These are phyloP conservation scores for Zygotorulaspora sp. DNA, from an alignment of 805 yeast genomes.

Conservation along the genomic window DNA sequence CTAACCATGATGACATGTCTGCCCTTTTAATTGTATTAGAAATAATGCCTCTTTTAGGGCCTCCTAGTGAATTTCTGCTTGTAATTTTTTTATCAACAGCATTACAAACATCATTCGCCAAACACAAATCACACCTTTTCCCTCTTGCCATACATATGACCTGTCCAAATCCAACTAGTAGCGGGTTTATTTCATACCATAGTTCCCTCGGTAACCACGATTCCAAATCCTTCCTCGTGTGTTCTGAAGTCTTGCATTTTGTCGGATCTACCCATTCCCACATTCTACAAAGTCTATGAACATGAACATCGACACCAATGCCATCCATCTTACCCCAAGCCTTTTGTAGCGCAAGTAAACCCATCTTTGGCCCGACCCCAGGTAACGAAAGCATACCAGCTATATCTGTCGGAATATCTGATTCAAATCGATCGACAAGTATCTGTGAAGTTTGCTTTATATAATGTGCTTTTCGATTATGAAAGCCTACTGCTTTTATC, in stretches of 20 bases:
- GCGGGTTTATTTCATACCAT: constrained; percentile 84
- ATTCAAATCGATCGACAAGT: constrained; percentile 45
- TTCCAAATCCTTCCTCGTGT: constrained; percentile 63
- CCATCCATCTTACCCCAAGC: constrained; percentile 79
- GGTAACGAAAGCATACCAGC: constrained; percentile 66
- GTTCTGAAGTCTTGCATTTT: constrained; percentile 61
- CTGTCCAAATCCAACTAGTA: constrained; percentile 92
- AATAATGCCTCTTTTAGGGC: not conserved
- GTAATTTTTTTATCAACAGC: constrained; percentile 48
- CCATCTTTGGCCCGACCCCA: constrained; percentile 97
- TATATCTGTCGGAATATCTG: constrained; percentile 70
- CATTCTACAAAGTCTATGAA: constrained; percentile 72
- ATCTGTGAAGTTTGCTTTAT: constrained; percentile 58
- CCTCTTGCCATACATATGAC: constrained; percentile 73
- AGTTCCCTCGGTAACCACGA: constrained; percentile 65
- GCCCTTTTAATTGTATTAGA: constrained; percentile 33
- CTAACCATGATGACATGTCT: constrained; percentile 39
- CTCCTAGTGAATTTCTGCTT: constrained; percentile 27
- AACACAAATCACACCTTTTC: constrained; percentile 67
- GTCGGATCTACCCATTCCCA: constrained; percentile 67
- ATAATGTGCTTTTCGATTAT: constrained; percentile 68
- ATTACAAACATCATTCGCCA: constrained; percentile 53
- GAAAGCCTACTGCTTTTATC: constrained; percentile 84
- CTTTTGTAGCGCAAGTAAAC: constrained; percentile 68
- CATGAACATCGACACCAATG: constrained; percentile 93